These are phyloP conservation scores for Leishmania aethiopica DNA, from an alignment of 208 protist species.

Conservation along the genomic window DNA sequence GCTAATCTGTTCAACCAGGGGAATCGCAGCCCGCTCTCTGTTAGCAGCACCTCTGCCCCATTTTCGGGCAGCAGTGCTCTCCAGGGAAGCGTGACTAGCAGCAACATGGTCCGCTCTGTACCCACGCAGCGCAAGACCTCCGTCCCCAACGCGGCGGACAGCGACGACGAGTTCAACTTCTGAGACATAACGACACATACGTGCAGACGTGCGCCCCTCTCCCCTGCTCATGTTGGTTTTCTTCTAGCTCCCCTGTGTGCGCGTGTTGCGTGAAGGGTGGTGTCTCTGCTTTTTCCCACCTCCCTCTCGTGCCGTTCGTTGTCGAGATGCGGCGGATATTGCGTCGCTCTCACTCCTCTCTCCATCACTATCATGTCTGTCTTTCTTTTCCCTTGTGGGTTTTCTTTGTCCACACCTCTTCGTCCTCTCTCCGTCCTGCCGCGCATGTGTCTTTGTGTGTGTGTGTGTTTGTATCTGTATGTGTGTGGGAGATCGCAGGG, in stretches of 20 bases:
- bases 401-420: constrained; percentile 12
- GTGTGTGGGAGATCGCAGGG: not conserved
- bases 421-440: not conserved
- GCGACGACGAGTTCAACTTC: constrained; percentile 90
- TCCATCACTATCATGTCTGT: constrained; percentile 5
- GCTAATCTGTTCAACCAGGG: constrained; percentile 66
- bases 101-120: constrained; percentile 31
- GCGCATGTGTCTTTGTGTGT: not conserved
- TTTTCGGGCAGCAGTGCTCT: constrained; percentile 28
- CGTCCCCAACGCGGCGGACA: constrained; percentile 35
- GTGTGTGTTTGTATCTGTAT: not conserved
- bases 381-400: constrained; percentile 16
- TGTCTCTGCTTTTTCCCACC: not conserved
- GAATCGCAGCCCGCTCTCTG: constrained; percentile 52
- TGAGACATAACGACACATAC: constrained; percentile 16
- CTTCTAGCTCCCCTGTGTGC: not conserved
- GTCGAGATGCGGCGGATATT: not conserved
- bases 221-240: constrained; percentile 14
- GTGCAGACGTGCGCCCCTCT: not conserved
- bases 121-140: constrained; percentile 33
- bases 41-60: constrained; percentile 21
- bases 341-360: not conserved
- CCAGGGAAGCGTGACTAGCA: constrained; percentile 26
- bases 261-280: not conserved
- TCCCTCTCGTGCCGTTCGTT: not conserved